Evolutionary conservation across 768 basidiomycete species (phyloP).

Genomic region (Porpolomopsis calyptriformis): DNA sequence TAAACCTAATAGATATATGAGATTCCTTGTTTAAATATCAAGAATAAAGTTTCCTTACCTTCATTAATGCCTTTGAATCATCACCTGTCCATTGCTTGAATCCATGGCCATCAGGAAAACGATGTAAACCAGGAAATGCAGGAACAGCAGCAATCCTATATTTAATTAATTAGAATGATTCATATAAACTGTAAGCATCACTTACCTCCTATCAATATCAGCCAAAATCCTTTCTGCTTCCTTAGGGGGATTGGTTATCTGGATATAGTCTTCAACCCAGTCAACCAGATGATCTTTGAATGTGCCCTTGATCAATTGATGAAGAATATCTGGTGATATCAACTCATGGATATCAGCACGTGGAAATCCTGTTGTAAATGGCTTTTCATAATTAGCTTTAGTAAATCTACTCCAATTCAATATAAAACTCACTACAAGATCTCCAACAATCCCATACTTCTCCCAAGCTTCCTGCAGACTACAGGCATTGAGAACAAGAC

Average conservation of each 20-base stretch:
- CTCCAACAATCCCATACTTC: conserved; percentile 21
- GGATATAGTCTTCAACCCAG: conserved; percentile 26
- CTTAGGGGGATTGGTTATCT: conserved; percentile 8
- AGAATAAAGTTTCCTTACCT: no score
- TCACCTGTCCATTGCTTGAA: conserved; percentile 29
- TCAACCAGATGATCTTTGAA: conserved; percentile 32
- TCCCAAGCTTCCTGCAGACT: conserved; percentile 18
- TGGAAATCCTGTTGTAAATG: conserved; percentile 25
- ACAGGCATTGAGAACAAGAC: conserved; percentile 13
- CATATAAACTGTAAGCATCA: neutral
- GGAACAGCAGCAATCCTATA: conserved; percentile 15
- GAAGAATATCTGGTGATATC: conserved; percentile 24
- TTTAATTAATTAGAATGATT: neutral
- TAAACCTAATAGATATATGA: no score
- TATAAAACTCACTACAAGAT: conserved; percentile 23
- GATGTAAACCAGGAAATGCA: conserved; percentile 13
- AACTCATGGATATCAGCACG: conserved; percentile 26
- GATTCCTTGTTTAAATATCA: no score
- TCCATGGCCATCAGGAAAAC: conserved; percentile 19
- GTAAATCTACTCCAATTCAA: no score
- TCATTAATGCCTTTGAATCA: conserved; percentile 29
- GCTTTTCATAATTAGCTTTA: no score
- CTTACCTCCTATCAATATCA: conserved; percentile 21
- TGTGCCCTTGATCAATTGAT: conserved; percentile 31
- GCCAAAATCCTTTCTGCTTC: conserved; percentile 18